phyloP scores from a whole-genome alignment of 1,284 basidiomycete genomes.

The Cryptococcus sp. region DNA sequence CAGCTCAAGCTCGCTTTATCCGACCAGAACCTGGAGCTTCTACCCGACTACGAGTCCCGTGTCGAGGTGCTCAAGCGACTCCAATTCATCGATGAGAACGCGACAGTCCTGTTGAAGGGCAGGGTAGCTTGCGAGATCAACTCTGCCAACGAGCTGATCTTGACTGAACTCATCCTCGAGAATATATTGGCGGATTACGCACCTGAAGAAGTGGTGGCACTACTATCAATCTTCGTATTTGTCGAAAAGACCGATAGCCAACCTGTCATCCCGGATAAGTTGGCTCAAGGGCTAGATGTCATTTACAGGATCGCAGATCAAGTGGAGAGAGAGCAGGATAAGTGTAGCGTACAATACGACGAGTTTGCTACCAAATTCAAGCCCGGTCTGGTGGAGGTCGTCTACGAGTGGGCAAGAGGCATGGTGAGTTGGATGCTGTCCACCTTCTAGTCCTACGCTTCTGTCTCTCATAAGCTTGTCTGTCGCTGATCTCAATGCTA shows the following conservation, averaged over 20 bases:
- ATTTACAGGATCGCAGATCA: slow-evolving; percentile 81
- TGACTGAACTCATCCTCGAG: slow-evolving; percentile 96
- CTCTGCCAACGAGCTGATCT: slow-evolving; percentile 89
- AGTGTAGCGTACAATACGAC: slow-evolving; percentile 73
- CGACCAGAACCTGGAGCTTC: slow-evolving; percentile 93
- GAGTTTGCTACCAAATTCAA: slow-evolving; percentile 75
- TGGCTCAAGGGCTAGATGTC: slow-evolving; percentile 69
- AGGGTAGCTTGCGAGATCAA: slow-evolving; percentile 99
- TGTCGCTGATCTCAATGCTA: background rate
- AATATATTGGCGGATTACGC: slow-evolving; percentile 88
- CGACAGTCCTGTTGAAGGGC: slow-evolving; percentile 93
- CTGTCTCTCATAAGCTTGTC: background rate
- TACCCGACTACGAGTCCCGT: slow-evolving; percentile 95
- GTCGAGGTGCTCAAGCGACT: slow-evolving; percentile 88
- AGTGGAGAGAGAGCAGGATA: slow-evolving; percentile 75
- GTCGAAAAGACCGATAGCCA: slow-evolving; percentile 94
- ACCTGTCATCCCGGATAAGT: slow-evolving; percentile 72
- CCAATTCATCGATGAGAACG: slow-evolving; percentile 88
- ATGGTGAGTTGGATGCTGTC: slow-evolving; percentile 85
- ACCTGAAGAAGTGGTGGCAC: slow-evolving; percentile 94
- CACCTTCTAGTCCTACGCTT: too few species aligned
- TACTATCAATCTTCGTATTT: slow-evolving; percentile 94
- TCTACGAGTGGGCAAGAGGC: slow-evolving; percentile 98
- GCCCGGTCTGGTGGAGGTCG: slow-evolving; percentile 89
- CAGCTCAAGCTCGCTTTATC: slow-evolving; percentile 77